These are phyloP conservation scores for Fusarium tjaetaba DNA, from an alignment of 2,329 filamentous ascomycete genomes.

Conservation along the genomic window DNA sequence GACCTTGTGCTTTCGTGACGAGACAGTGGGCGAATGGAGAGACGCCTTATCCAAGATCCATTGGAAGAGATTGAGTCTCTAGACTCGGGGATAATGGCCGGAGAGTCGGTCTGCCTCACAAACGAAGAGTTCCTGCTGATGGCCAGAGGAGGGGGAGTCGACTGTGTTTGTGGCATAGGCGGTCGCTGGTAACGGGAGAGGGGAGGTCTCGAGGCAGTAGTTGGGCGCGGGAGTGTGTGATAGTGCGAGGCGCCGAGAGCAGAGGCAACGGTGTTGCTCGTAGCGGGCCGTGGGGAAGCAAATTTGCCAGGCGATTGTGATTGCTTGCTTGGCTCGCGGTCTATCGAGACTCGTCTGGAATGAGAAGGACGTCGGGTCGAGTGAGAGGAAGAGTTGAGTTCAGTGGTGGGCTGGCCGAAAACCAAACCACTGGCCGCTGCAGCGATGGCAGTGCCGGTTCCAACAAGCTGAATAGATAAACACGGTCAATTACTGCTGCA, in stretches of 20 bases:
- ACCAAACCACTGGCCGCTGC: conserved; percentile 68
- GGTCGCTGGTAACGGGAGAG: conserved; percentile 52
- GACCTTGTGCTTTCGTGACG: conserved; percentile 72
- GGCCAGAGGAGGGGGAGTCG: conserved; percentile 53
- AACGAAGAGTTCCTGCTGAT: conserved; percentile 56
- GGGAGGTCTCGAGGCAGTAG: conserved; percentile 50
- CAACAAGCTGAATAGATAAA: conserved; percentile 61
- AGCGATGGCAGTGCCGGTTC: conserved; percentile 69
- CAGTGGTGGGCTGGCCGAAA: conserved; percentile 64
- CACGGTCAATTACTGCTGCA: conserved; percentile 36
- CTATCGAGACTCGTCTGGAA: conserved; percentile 46
- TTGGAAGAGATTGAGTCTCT: conserved; percentile 69
- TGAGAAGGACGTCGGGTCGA: conserved; percentile 43
- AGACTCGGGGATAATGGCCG: conserved; percentile 54
- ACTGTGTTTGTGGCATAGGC: conserved; percentile 53
- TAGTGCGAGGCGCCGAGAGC: conserved; percentile 46
- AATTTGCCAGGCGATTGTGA: conserved; percentile 38
- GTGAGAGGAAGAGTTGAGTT: conserved; percentile 49
- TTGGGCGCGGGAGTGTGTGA: conserved; percentile 44
- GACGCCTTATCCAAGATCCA: conserved; percentile 77
- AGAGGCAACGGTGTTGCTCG: conserved; percentile 52
- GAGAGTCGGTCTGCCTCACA: conserved; percentile 52
- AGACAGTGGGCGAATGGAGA: conserved; percentile 73
- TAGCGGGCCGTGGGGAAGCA: conserved; percentile 54
- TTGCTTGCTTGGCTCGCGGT: conserved; percentile 48